Evolutionary conservation across 768 basidiomycete species (phyloP).

Genomic region (Suillus weaverae): DNA sequence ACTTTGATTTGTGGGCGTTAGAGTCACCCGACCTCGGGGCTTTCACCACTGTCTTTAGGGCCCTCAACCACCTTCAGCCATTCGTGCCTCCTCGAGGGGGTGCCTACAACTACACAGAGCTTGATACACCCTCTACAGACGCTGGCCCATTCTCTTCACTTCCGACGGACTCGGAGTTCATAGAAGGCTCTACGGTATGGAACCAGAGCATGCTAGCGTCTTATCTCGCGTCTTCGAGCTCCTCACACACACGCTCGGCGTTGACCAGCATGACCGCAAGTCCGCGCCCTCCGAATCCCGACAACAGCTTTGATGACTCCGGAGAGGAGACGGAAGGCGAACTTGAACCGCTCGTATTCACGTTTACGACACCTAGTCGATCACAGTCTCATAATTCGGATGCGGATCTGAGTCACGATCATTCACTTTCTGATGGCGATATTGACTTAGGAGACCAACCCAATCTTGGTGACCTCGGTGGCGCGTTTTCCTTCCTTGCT

Average conservation of each 20-base stretch:
- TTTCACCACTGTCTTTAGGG: conserved; percentile 69
- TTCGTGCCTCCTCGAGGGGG: conserved; percentile 30
- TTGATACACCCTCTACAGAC: conserved; percentile 32
- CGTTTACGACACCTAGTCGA: conserved; percentile 29
- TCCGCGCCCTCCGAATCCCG: neutral
- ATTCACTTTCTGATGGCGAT: conserved; percentile 19
- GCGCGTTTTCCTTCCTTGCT: conserved; percentile 73
- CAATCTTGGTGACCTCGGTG: conserved; percentile 71
- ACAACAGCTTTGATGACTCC: conserved; percentile 17
- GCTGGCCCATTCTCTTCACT: conserved; percentile 24
- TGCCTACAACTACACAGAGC: conserved; percentile 18
- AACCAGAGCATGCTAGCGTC: conserved; percentile 55
- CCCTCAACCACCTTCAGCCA: conserved; percentile 56
- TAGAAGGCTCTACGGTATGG: conserved; percentile 65
- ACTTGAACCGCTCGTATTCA: conserved; percentile 25
- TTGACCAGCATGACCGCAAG: conserved; percentile 13
- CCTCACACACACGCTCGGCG: conserved; percentile 10
- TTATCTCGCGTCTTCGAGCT: conserved; percentile 46
- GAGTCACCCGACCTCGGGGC: conserved; percentile 74
- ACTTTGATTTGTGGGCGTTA: conserved; percentile 21
- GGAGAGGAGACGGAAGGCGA: conserved; percentile 42
- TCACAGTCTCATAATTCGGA: conserved; percentile 2
- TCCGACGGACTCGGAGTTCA: conserved; percentile 38
- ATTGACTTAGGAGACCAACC: conserved; percentile 45
- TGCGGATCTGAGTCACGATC: conserved; percentile 1